Percentiles rank a stretch among this genome's conserved stretches.
Conservation (phyloP, 192 early-diverging fungal species). For the Backusella parvicylindrica region DNA sequence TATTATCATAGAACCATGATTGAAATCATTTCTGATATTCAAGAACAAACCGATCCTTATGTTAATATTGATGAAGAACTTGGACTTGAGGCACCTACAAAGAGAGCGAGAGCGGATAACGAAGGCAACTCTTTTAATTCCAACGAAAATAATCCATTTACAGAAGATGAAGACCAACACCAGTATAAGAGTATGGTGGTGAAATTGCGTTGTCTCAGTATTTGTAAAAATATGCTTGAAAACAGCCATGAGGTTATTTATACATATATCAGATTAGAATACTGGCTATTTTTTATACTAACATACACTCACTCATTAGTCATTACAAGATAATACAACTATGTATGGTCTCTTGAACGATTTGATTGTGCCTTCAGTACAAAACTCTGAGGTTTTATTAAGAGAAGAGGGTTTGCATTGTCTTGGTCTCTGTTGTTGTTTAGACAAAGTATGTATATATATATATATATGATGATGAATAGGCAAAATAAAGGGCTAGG, state of each 20-base stretch:
- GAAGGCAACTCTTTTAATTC: slow-evolving; percentile 20
- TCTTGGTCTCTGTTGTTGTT: slow-evolving; percentile 71
- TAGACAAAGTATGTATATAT: slow-evolving; percentile 56
- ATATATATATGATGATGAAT: neutral
- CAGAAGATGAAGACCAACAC: slow-evolving; percentile 34
- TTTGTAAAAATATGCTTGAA: slow-evolving; percentile 68
- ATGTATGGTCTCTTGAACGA: slow-evolving; percentile 75
- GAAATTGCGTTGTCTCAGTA: slow-evolving; percentile 60
- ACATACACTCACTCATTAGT: slow-evolving; percentile 15
- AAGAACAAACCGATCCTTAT: slow-evolving; percentile 32
- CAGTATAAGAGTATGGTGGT: slow-evolving; percentile 33
- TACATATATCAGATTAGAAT: neutral
- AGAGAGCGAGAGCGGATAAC: slow-evolving; percentile 36
- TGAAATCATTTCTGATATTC: slow-evolving; percentile 80
- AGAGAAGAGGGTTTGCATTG: slow-evolving; percentile 82
- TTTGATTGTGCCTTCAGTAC: slow-evolving; percentile 68
- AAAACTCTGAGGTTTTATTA: slow-evolving; percentile 60
- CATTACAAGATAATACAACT: slow-evolving; percentile 65
- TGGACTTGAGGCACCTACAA: slow-evolving; percentile 19
- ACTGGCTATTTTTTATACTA: neutral
- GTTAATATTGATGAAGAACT: neutral
- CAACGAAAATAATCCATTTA: slow-evolving; percentile 2
- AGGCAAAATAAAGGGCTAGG: neutral
- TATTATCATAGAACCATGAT: slow-evolving; percentile 52
- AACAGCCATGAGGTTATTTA: slow-evolving; percentile 56